Conservation (phyloP, 441 rosid genomes). For the Corymbia citriodora region DNA sequence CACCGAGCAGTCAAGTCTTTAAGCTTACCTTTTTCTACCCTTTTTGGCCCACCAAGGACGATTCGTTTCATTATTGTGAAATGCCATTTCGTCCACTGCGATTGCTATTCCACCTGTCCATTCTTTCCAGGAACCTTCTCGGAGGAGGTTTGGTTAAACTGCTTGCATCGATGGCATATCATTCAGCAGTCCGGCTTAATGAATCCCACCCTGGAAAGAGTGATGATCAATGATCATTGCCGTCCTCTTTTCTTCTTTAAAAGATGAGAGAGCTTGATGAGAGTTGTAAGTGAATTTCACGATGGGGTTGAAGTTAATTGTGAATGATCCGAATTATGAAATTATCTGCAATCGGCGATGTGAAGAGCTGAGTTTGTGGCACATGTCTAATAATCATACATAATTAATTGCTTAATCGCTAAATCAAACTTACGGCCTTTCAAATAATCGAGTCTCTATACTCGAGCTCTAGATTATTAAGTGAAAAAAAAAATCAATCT, state of each 20-base stretch:
- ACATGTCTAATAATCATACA: accelerated
- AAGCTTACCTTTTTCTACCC: not conserved
- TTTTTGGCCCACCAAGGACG: not conserved
- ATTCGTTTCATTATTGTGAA: not conserved
- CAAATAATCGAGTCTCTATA: not conserved
- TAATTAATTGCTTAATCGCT: not conserved
- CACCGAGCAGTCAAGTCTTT: too few species aligned
- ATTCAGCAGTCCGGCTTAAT: not conserved
- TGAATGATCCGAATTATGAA: not conserved
- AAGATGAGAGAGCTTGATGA: not conserved
- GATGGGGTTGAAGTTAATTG: not conserved
- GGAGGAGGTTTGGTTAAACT: not conserved
- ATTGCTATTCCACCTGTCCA: not conserved
- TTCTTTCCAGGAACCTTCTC: not conserved
- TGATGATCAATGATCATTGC: not conserved
- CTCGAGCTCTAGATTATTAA: not conserved
- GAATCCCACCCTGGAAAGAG: not conserved
- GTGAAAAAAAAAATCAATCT: not conserved
- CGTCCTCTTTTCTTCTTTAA: not conserved
- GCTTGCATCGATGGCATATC: not conserved
- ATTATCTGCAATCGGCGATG: not conserved
- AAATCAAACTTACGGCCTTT: not conserved
- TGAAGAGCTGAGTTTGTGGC: accelerated
- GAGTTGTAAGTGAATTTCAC: not conserved
- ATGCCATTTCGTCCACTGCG: not conserved